Base-by-base conservation (phyloP, 1,284 basidiomycete species). In the Ustilago vetiveriae region DNA sequence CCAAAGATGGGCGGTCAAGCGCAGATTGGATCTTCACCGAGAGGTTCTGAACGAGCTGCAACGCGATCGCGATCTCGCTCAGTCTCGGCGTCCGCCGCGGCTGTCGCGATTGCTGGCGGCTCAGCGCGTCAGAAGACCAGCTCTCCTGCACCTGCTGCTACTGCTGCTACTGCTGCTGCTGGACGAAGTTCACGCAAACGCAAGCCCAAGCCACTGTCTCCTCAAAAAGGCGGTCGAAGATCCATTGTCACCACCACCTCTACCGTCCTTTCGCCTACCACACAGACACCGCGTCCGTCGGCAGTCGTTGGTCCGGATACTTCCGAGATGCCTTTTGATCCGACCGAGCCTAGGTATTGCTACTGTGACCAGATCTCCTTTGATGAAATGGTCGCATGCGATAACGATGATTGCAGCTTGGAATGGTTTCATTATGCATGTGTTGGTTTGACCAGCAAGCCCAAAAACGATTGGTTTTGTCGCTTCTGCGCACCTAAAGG, bases 281-380 rank as follows among this genome's bases (percentile, higher is more conserved):
- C 55, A 1, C 55, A 50, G 36, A 36, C 26, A 1, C 32, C 36
- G 1, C 39, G 40, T 21, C 5, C 29, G 4, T 21, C 27, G 4
- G 40, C 44, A 5, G 9, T 35, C 6, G 47, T 66, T 3, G 55
- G 51, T 6, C 63, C 63, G 0, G 63, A 66, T 29, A 46, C 39
- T 0, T 51, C 51, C 9, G 71, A 74, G 21, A 75, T 80, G 67
- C 75, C 80, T 6, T 67, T 79, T 30, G 74, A 73, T 44, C 84
- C 83, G 1, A 84, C 84, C 64, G 85, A 86, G 70, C 85, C 85
- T 27, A 81, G 78, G 23, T 86, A 85, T 72, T 86, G 85, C 72
- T 85, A 84, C 74, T 86, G 85, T 73, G 74, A 85, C 44, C 76
- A 84, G 36, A 84, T 85, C 19, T 84, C 83, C 3, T 84, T 82